Evolutionary conservation across 2,329 filamentous ascomycete genomes (phyloP), one percentile per base, ranked within the genome.

Genomic region (Penicillium thymicola): DNA sequence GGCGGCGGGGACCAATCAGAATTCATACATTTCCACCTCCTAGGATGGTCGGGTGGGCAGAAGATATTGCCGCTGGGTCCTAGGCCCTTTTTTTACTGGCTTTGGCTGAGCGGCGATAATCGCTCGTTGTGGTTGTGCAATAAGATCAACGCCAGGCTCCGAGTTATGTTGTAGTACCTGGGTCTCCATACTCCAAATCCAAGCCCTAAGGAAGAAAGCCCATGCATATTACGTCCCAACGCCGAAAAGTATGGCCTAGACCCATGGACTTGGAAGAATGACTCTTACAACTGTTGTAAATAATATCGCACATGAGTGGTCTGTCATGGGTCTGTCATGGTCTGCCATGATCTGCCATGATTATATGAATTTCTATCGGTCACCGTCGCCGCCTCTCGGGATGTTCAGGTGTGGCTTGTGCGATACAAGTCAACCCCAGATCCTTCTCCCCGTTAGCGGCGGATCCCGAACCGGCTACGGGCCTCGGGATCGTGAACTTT

Each of bases 61-160:
- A 71, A 71, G 60, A 59, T 66, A 72, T 71, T 71, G 64, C 69
- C 70, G 69, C 60, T 65, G 57, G 59, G 58, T 60, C 59, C 57
- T 50, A 40, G 47, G 25, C 43, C 25, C 61, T 42, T 49, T 60
- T 62, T 64, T 64, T 49, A 59, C 58, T 56, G 49, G 40, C 37
- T 62, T 63, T 64, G 43, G 55, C 58, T 55, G 49, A 21, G 28
- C 30, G 42, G 51, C 54, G 53, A 62, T 49, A 61, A 61, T 55
- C 3, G 27, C 30, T 50, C 48, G 47, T 43, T 45, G 32, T 57
- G 14, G 37, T 27, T 34, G 53, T 55, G 47, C 57, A 59, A 61
- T 62, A 27, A 55, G 60, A 62, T 53, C 37, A 32, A 58, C 25
- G 18, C 47, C 58, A 34, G 23, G 3, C 40, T 48, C 54, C 59